Evolutionary conservation across 148 eudicot genomes (phyloP).

Genomic region (Rhododendron vialii): DNA sequence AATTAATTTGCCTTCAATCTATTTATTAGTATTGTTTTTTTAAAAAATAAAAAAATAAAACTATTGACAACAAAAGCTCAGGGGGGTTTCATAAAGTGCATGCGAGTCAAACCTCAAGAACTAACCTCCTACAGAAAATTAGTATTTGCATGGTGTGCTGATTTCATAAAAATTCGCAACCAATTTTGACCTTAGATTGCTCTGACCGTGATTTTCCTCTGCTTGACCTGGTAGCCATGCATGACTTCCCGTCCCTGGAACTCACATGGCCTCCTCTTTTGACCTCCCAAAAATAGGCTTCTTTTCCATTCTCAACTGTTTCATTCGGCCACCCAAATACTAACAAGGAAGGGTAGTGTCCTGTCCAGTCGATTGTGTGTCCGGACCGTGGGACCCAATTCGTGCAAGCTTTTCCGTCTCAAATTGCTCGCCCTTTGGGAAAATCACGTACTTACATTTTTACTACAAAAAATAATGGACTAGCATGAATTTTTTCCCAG

Average conservation of each 20-base stretch:
- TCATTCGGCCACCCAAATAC: neutral
- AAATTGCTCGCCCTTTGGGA: too few relatives aligned
- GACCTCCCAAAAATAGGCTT: neutral
- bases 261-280: neutral
- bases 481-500: too few relatives aligned
- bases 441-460: too few relatives aligned
- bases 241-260: neutral
- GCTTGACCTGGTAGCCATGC: neutral
- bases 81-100: neutral
- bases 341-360: too few relatives aligned
- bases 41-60: too few relatives aligned
- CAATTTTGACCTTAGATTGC: neutral
- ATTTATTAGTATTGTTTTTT: neutral
- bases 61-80: neutral
- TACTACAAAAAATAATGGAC: too few relatives aligned
- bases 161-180: neutral
- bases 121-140: neutral
- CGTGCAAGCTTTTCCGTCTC: too few relatives aligned
- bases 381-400: too few relatives aligned
- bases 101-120: neutral
- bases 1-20: neutral
- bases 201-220: neutral
- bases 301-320: neutral
- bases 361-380: too few relatives aligned
- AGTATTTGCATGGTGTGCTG: neutral